Evolutionary conservation across 257 asterid species (phyloP), one percentile per base, ranked within the genome.

Genomic region (Salvia hispanica): DNA sequence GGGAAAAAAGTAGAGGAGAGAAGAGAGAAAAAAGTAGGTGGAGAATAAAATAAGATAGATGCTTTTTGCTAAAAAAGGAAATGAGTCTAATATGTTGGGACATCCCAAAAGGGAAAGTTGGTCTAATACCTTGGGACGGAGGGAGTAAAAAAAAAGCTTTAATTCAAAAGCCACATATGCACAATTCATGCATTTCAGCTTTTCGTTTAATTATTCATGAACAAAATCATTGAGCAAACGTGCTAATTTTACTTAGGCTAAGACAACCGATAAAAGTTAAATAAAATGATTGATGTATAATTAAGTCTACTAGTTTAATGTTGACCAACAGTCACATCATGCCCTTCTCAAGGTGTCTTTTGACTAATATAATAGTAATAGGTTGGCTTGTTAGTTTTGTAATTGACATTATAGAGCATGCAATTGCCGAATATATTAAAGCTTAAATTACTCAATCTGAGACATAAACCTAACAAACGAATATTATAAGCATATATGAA

Each of bases 281-380:
- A 56, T 12, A 16, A 7, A 51, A 51, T 4, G 2, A 51, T 5
- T 51, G 3, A 16, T 7, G 13, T 51, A 51, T 7, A 51, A 2
- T 50, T 50, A 50, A 14, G 55, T 15, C 11, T 14, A 10, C 7
- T 10, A 11, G 39, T 25, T 54, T 28, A 54, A 54, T 25, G 16
- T 55, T 28, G 42, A 55, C 42, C 61, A 55, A 55, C 6, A 15
- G 21, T 37, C 33, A 42, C 9, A 33, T 45, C 47, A 64, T 68
- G 31, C 50, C n/a, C 13, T 13, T 15, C 39, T 56, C 53, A 47
- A 47, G 0, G 53, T n/a, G 33, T 48, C 45, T 53, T 6, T 67
- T 39, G 37, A 63, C 56, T 63, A 33, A 51, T 4, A 31, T 58
- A 59, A 40, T 25, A 25, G 31, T 25, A 0, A 50, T 12, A 25